A percentile compares a stretch with the other conserved stretches of the same genome.
Evolutionary conservation across 345 rosid species (phyloP).

Genomic region (Bruguiera sexangula): DNA sequence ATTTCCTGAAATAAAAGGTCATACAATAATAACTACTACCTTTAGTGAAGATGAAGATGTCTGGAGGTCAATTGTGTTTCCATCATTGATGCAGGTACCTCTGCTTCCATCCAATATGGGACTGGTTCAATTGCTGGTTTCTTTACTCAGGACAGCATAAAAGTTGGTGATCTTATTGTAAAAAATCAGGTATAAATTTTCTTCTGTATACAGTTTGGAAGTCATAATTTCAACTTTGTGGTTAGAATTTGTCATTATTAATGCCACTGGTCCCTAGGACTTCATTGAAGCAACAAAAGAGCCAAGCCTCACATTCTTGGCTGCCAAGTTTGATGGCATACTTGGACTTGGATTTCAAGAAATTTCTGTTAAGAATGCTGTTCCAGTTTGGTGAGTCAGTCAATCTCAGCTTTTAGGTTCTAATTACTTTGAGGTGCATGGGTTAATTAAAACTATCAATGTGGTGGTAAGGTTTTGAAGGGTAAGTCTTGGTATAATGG

Average conservation of each 20-base stretch:
- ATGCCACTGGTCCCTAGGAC: slow-evolving; percentile 12
- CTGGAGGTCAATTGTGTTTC: not conserved
- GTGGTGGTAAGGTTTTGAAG: not conserved
- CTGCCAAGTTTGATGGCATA: slow-evolving; percentile 36
- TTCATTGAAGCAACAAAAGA: slow-evolving; percentile 37
- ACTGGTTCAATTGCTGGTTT: slow-evolving; percentile 34
- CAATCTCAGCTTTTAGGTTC: not conserved
- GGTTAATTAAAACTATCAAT: not conserved
- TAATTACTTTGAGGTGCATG: not conserved
- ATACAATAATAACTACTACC: too few species aligned
- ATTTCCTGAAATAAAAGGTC: too few species aligned
- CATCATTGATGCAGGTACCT: slow-evolving; percentile 21
- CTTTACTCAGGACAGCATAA: slow-evolving; percentile 31
- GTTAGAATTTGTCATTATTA: not conserved
- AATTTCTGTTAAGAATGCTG: slow-evolving; percentile 26
- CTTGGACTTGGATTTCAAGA: slow-evolving; percentile 37
- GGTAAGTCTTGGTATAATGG: too few species aligned
- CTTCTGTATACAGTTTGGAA: not conserved
- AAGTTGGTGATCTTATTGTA: slow-evolving; percentile 31
- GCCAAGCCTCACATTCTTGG: slow-evolving; percentile 28
- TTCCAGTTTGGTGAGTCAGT: slow-evolving; percentile 29
- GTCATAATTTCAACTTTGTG: not conserved
- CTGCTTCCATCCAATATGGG: slow-evolving; percentile 30
- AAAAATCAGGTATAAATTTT: slow-evolving; percentile 24
- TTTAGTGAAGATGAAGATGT: not conserved